Conservation (phyloP, 176 grass and related monocot genomes). For the Pontederia crassipes region DNA sequence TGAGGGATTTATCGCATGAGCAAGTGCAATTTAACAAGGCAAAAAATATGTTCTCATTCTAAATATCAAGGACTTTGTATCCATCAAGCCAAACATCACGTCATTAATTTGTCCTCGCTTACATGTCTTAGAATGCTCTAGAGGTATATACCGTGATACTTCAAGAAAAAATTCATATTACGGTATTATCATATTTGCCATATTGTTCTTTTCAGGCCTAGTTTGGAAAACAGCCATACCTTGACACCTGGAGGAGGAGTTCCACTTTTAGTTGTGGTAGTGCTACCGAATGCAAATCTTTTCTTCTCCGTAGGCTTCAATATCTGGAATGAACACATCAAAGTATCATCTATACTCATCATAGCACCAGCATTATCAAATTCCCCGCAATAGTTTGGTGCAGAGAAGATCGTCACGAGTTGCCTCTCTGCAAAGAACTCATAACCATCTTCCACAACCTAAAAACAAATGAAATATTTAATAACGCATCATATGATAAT, state of each 20-base stretch:
- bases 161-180: no score
- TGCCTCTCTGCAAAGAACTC: conserved; percentile 8
- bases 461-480: neutral
- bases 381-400: conserved; percentile 5
- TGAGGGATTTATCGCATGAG: no score
- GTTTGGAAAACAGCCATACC: neutral
- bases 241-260: neutral
- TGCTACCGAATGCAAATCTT: neutral
- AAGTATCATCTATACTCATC: conserved; percentile 6
- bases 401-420: conserved; percentile 5
- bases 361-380: conserved; percentile 10
- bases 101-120: no score
- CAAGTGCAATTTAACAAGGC: no score
- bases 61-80: no score
- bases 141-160: no score
- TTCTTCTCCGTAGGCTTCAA: conserved; percentile 3
- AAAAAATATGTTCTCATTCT: no score
- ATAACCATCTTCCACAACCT: conserved; percentile 6
- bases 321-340: conserved; percentile 9
- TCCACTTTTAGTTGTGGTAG: neutral
- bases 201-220: no score
- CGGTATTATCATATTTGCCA: no score
- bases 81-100: no score
- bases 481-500: neutral
- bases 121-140: no score